phyloP scores from a whole-genome alignment of 2,329 filamentous ascomycete species.

The Emmonsiellopsis sp. region DNA sequence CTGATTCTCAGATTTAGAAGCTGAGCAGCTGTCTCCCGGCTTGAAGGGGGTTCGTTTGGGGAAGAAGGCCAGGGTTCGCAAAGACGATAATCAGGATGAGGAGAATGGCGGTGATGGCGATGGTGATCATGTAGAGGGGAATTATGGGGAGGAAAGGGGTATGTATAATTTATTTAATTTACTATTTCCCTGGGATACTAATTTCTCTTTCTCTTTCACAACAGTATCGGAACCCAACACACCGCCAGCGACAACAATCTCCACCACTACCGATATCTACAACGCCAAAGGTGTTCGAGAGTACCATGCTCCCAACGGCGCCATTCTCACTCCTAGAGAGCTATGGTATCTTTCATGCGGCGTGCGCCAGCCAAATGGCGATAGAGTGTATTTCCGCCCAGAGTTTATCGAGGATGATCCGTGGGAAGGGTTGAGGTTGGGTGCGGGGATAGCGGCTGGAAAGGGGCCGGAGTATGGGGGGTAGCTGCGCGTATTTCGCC shows the following conservation, averaged over 20 bases:
- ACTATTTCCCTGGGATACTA: too few relatives aligned
- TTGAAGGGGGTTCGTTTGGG: too few relatives aligned
- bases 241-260: background rate
- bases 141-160: background rate
- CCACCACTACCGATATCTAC: background rate
- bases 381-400: slow-evolving; percentile 17
- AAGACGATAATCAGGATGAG: too few relatives aligned
- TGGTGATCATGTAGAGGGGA: background rate
- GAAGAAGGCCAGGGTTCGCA: too few relatives aligned
- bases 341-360: slow-evolving; percentile 5
- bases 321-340: slow-evolving; percentile 2
- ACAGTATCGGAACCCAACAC: background rate
- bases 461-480: background rate
- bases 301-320: slow-evolving; percentile 10
- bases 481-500: background rate
- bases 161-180: background rate
- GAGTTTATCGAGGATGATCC: slow-evolving; percentile 17
- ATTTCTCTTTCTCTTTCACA: too few relatives aligned
- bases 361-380: slow-evolving; percentile 13
- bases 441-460: background rate
- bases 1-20: too few relatives aligned
- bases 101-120: background rate
- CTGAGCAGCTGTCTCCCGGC: too few relatives aligned
- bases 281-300: background rate
- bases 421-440: slow-evolving; percentile 12